Evolutionary conservation across 1,284 basidiomycete species (phyloP).

Genomic region (Malassezia arunalokei): DNA sequence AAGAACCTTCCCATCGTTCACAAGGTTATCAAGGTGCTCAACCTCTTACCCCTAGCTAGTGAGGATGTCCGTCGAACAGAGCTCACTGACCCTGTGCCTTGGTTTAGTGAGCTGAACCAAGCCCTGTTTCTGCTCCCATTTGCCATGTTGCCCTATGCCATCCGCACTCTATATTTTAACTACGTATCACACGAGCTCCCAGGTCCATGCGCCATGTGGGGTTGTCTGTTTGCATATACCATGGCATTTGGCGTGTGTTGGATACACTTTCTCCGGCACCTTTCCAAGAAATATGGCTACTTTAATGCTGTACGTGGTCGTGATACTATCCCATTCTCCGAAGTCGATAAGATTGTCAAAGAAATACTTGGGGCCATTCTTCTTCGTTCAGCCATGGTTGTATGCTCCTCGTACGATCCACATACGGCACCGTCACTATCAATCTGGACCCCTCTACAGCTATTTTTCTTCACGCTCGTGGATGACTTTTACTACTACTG

Average conservation of each 20-base stretch:
- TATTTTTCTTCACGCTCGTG: slow-evolving; percentile 18
- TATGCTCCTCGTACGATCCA: slow-evolving; percentile 17
- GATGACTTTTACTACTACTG: slow-evolving; percentile 39
- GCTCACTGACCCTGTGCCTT: not conserved
- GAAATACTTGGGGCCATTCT: slow-evolving; percentile 16
- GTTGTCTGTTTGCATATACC: not conserved
- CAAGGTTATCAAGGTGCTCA: not conserved
- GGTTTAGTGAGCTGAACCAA: slow-evolving; percentile 3
- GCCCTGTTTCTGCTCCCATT: not conserved
- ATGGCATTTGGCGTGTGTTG: not conserved
- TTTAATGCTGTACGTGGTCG: slow-evolving; percentile 16
- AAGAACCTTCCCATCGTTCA: not conserved
- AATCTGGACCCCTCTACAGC: slow-evolving; percentile 19
- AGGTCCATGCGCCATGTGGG: slow-evolving; percentile 1
- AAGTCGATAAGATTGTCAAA: slow-evolving; percentile 12
- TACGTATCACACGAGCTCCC: not conserved
- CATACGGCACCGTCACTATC: slow-evolving; percentile 9
- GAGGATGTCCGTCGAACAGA: not conserved
- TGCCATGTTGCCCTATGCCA: not conserved
- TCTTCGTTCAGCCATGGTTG: slow-evolving; percentile 4
- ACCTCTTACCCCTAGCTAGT: not conserved
- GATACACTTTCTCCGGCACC: slow-evolving; percentile 1
- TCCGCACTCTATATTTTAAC: slow-evolving; percentile 1
- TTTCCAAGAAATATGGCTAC: slow-evolving; percentile 27
- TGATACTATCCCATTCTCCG: slow-evolving; percentile 29